Evolutionary conservation across 768 basidiomycete species (phyloP).

Genomic region (Boletus huronensis): DNA sequence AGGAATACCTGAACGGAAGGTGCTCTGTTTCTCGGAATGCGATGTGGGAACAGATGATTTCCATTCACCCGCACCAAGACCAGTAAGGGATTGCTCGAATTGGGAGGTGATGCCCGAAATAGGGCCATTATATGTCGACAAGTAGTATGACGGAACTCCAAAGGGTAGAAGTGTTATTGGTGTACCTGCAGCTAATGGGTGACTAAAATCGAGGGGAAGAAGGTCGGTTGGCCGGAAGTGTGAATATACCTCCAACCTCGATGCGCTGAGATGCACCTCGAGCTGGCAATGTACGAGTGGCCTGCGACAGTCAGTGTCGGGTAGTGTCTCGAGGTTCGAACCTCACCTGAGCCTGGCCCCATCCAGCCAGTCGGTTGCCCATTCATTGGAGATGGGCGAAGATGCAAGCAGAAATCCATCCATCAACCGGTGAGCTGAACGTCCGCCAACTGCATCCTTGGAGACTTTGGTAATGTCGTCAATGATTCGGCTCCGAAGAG

Average conservation of each 20-base stretch:
- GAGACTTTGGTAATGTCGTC: slow-evolving; percentile 51
- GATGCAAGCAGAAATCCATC: slow-evolving; percentile 63
- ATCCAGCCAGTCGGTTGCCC: slow-evolving; percentile 65
- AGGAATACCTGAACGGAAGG: slow-evolving; percentile 17
- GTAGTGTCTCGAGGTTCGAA: not conserved
- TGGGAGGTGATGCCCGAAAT: slow-evolving; percentile 56
- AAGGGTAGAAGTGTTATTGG: slow-evolving; percentile 70
- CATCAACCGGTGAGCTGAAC: slow-evolving; percentile 48
- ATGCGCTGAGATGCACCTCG: slow-evolving; percentile 46
- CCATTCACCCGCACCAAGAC: slow-evolving; percentile 62
- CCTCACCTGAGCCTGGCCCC: slow-evolving; percentile 45
- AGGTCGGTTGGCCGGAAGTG: slow-evolving; percentile 56
- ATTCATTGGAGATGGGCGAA: slow-evolving; percentile 45
- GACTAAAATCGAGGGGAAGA: slow-evolving; percentile 41
- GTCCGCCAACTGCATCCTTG: slow-evolving; percentile 25
- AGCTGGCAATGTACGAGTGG: slow-evolving; percentile 61
- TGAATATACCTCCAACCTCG: slow-evolving; percentile 63
- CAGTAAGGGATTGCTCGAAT: slow-evolving; percentile 60
- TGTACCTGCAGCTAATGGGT: slow-evolving; percentile 53
- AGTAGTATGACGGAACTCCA: slow-evolving; percentile 68
- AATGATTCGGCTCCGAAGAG: slow-evolving; percentile 50
- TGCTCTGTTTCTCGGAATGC: slow-evolving; percentile 21
- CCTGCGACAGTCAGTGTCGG: slow-evolving; percentile 33
- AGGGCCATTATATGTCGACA: slow-evolving; percentile 68
- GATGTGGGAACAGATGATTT: slow-evolving; percentile 5